A percentile compares a stretch with the other conserved stretches of the same genome.
phyloP scores from a whole-genome alignment of 2,329 filamentous ascomycete species.

The Monosporascus sp. region DNA sequence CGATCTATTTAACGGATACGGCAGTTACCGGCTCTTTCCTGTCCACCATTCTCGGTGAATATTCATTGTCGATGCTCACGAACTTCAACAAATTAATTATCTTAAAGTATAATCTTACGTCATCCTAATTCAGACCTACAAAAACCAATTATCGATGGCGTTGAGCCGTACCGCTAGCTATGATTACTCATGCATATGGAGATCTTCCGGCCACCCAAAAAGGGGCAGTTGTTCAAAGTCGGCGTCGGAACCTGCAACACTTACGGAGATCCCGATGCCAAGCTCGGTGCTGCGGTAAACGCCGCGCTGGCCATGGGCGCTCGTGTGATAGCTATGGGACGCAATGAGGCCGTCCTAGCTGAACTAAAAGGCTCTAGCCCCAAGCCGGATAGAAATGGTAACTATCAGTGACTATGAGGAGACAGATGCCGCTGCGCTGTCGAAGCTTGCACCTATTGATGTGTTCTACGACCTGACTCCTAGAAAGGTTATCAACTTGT shows the following conservation, averaged over 20 bases:
- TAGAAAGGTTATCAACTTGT: constrained; percentile 1
- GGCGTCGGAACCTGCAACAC: not conserved
- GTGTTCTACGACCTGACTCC: constrained; percentile 10
- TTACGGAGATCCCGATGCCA: constrained; percentile 4
- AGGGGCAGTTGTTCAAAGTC: constrained; percentile 7
- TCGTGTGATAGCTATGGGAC: constrained; percentile 13
- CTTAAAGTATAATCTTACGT: too few relatives aligned
- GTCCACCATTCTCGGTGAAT: too few relatives aligned
- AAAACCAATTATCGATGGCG: too few relatives aligned
- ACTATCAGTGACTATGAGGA: constrained; percentile 6
- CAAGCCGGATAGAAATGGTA: constrained; percentile 9
- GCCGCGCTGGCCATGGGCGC: constrained; percentile 14
- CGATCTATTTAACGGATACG: too few relatives aligned
- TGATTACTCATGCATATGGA: too few relatives aligned
- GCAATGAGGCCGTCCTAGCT: constrained; percentile 5
- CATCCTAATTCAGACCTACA: too few relatives aligned
- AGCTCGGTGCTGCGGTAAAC: constrained; percentile 9
- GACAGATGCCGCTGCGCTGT: constrained; percentile 5
- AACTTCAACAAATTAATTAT: too few relatives aligned
- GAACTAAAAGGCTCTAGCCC: constrained; percentile 7
- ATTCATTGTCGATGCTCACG: too few relatives aligned
- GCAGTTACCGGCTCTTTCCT: too few relatives aligned
- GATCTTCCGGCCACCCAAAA: constrained; percentile 7
- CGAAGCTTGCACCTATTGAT: constrained; percentile 5
- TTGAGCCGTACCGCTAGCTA: too few relatives aligned